Conservation (phyloP, 192 early-diverging fungal genomes). For the Coemansia interrupta region DNA sequence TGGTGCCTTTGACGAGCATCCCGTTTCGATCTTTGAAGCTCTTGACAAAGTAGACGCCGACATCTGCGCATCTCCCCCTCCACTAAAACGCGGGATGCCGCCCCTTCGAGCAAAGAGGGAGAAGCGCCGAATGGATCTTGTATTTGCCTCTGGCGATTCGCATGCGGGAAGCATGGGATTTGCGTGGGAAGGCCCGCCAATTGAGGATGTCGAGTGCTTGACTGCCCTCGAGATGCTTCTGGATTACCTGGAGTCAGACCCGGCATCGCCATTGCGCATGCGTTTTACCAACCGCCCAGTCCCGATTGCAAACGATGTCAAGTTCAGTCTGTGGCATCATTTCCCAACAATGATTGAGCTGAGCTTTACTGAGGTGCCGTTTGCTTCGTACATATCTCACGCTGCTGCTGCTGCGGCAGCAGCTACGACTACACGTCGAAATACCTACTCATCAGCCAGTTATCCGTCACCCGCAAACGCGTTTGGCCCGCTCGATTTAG, state of each 20-base stretch:
- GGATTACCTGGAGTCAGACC: conserved; percentile 65
- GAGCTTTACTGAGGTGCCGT: conserved; percentile 57
- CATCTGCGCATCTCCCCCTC: conserved; percentile 28
- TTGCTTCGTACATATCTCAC: conserved; percentile 36
- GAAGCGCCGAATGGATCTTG: conserved; percentile 52
- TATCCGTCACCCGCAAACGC: conserved; percentile 49
- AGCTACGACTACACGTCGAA: conserved; percentile 37
- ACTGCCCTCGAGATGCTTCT: conserved; percentile 73
- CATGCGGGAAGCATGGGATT: conserved; percentile 67
- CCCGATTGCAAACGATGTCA: conserved; percentile 66
- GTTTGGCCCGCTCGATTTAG: conserved; percentile 37
- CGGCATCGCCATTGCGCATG: conserved; percentile 67
- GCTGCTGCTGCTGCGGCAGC: conserved; percentile 33
- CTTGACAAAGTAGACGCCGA: conserved; percentile 28
- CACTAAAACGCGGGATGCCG: conserved; percentile 39
- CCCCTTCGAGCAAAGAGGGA: conserved; percentile 40
- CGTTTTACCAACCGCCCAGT: conserved; percentile 69
- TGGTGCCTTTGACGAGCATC: conserved; percentile 48
- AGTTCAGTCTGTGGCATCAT: conserved; percentile 58
- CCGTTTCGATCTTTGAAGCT: conserved; percentile 54
- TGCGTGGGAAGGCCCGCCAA: conserved; percentile 76
- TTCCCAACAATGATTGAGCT: conserved; percentile 62
- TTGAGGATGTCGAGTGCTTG: conserved; percentile 60
- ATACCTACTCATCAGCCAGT: conserved; percentile 18
- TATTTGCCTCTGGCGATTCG: conserved; percentile 65